Evolutionary conservation across 2,329 filamentous ascomycete species (phyloP).

Genomic region (Grosmannia penicillata): DNA sequence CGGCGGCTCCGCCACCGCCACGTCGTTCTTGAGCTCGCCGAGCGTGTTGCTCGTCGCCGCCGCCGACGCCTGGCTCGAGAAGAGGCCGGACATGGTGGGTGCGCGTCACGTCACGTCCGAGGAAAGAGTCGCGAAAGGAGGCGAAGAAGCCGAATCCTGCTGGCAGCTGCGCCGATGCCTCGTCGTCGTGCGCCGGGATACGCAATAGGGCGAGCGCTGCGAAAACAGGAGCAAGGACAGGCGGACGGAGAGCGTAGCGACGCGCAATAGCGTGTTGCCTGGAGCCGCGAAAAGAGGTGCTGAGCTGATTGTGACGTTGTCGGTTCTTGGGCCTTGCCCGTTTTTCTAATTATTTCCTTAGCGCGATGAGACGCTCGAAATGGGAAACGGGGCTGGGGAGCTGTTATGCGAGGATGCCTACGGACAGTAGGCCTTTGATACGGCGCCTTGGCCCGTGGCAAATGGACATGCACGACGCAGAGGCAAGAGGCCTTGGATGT

Average conservation of each 20-base stretch:
- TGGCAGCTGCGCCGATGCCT: too few species aligned
- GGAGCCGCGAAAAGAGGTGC: not conserved
- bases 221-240: not conserved
- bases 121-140: not conserved
- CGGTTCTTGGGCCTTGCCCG: not conserved
- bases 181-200: too few species aligned
- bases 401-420: too few species aligned
- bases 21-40: slow-evolving; percentile 82
- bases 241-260: not conserved
- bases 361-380: not conserved
- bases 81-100: slow-evolving; percentile 47
- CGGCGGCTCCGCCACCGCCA: slow-evolving; percentile 63
- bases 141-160: too few species aligned
- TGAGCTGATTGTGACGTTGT: not conserved
- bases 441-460: too few species aligned
- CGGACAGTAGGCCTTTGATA: too few species aligned
- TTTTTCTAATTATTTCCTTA: slow-evolving; percentile 3
- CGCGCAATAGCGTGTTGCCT: not conserved
- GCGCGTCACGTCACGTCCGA: too few species aligned
- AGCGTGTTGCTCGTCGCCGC: slow-evolving; percentile 52
- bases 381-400: slow-evolving; percentile 1
- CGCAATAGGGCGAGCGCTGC: not conserved
- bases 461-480: too few species aligned
- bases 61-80: slow-evolving; percentile 37
- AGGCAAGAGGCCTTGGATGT: too few species aligned